These are phyloP conservation scores for Scytalidium sp. DNA, from an alignment of 2,329 filamentous ascomycete genomes.

Conservation along the genomic window DNA sequence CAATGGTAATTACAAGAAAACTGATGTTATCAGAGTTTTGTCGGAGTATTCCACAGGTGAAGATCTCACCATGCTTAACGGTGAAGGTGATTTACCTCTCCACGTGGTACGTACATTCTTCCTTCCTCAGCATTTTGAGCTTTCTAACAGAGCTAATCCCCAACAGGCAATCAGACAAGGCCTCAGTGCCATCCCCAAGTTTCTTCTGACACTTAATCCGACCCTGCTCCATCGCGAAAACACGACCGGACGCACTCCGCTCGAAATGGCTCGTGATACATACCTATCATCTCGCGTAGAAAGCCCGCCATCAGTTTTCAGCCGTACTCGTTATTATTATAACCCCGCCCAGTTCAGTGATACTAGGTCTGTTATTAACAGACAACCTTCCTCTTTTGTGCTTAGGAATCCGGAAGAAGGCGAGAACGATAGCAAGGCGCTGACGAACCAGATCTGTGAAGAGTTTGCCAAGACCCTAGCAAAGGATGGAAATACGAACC, in stretches of 20 bases:
- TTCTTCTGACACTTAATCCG: constrained; percentile 19
- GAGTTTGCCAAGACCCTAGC: constrained; percentile 18
- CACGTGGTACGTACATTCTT: constrained; percentile 47
- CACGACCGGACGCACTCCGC: constrained; percentile 70
- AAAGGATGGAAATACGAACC: constrained; percentile 11
- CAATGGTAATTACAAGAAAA: constrained; percentile 18
- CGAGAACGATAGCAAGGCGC: constrained; percentile 16
- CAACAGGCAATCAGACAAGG: constrained; percentile 28
- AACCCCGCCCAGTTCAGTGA: too few species aligned
- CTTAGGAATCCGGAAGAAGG: not conserved
- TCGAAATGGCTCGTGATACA: constrained; percentile 61
- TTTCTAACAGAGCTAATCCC: constrained; percentile 33
- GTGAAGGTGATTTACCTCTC: constrained; percentile 62
- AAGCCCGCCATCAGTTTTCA: constrained; percentile 19
- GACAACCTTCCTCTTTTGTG: constrained; percentile 7
- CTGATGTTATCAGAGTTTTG: constrained; percentile 45
- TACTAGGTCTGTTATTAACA: constrained; percentile 7
- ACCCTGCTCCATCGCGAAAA: constrained; percentile 66
- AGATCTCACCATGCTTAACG: constrained; percentile 57
- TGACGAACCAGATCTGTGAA: constrained; percentile 35
- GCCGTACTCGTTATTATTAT: too few species aligned
- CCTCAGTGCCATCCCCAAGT: constrained; percentile 14
- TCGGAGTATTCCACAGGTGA: constrained; percentile 53
- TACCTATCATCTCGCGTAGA: constrained; percentile 35
- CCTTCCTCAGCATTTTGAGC: not conserved